A percentile compares a stretch with the other conserved stretches of the same genome.
Conservation (phyloP, 371 early-diverging fungal species). For the Blakeslea trispora region DNA sequence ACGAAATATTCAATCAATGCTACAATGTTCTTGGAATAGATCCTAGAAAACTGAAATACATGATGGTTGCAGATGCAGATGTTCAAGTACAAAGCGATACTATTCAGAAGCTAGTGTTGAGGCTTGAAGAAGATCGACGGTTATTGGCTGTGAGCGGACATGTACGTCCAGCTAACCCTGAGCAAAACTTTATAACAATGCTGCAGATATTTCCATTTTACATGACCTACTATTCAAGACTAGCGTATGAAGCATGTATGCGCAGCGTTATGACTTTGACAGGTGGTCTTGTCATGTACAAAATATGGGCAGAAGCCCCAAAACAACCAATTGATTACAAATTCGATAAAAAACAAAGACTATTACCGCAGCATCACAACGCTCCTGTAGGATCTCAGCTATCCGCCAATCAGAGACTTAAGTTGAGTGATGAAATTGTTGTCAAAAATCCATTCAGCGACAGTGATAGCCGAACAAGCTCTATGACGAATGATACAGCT, state of each 20-base stretch:
- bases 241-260: conserved; percentile 50
- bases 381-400: background rate
- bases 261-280: conserved; percentile 42
- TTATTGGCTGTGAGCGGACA: conserved; percentile 53
- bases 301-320: conserved; percentile 37
- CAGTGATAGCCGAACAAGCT: conserved; percentile 5
- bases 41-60: conserved; percentile 46
- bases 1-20: conserved; percentile 48
- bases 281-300: conserved; percentile 51
- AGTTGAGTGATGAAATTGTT: conserved; percentile 43
- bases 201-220: conserved; percentile 52
- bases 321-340: background rate
- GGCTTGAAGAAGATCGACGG: conserved; percentile 39
- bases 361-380: conserved; percentile 2
- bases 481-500: background rate
- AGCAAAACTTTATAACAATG: conserved; percentile 49
- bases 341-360: conserved; percentile 3
- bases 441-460: conserved; percentile 25
- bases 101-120: conserved; percentile 29
- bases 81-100: conserved; percentile 43
- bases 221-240: conserved; percentile 38
- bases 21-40: conserved; percentile 50
- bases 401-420: conserved; percentile 28
- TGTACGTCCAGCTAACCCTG: conserved; percentile 50
- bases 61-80: conserved; percentile 52